Evolutionary conservation across 2,329 filamentous ascomycete genomes (phyloP), one percentile per base, ranked within the genome.

Genomic region (Lecanosticta acicola): DNA sequence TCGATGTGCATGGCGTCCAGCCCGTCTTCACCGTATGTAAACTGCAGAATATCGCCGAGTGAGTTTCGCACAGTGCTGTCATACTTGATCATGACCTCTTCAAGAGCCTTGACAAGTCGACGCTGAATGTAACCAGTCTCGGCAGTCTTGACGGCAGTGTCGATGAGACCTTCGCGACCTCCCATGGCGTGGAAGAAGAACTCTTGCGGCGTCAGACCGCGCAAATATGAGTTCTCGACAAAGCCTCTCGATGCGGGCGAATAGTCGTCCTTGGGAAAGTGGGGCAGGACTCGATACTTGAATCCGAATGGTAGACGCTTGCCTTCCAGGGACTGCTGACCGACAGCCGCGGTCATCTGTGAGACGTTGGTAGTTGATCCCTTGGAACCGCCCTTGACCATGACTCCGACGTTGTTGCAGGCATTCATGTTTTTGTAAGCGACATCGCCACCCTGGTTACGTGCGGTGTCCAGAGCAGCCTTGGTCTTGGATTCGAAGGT

Each of bases 111-210:
- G 62, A 98, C 93, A 37, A 98, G 79, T 75, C 94, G 89, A 71
- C 93, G 87, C 70, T 98, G 94, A 56, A 98, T 98, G 68, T 98
- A 98, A 71, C 93, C 93, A 47, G 94, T 98, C 70, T 98, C 94
- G 16, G 93, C 93, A 55, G 93, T 98, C 79, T 98, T 98, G 71
- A 98, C 94, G 56, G 93, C 93, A 42, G 93, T 98, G 78, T 98
- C 93, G 60, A 98, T 98, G 45, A 98, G 78, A 94, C 93, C 93
- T 72, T 98, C 93, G 75, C 93, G 83, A 88, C 93, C 93, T 76
- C 93, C 93, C 93, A 98, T 98, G 64, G 93, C 93, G 79, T 98
- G 93, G 78, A 98, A 98, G 75, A 96, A 98, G 72, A 98, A 98
- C 59, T 98, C 93, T 1, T 87, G 84, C 0, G 93, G 93, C 0